Conservation (phyloP, 2,329 filamentous ascomycete species). For the Cladosporium sp. region DNA sequence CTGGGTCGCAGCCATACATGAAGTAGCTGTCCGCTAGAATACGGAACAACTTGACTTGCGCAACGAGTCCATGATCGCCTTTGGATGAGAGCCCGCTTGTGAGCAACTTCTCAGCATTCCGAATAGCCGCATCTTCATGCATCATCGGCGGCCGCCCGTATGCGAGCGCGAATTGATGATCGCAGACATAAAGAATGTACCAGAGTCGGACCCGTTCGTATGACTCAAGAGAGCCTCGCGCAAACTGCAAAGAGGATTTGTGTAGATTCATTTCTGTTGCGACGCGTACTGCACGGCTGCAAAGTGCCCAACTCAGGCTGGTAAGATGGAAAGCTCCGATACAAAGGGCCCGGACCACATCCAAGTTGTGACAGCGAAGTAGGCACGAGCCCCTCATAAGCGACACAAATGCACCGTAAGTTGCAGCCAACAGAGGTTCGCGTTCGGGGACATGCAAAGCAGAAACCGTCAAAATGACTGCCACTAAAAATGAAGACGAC, state of each 20-base stretch:
- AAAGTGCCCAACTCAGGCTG: constrained; percentile 45
- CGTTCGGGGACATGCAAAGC: constrained; percentile 1
- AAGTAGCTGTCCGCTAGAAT: constrained; percentile 8
- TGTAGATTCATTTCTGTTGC: constrained; percentile 46
- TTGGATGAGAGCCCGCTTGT: neutral
- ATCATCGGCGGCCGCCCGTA: constrained; percentile 46
- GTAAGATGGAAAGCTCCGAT: constrained; percentile 46
- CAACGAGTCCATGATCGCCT: constrained; percentile 6
- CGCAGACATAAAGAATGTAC: constrained; percentile 41
- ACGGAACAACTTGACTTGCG: constrained; percentile 9
- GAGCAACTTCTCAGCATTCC: constrained; percentile 37
- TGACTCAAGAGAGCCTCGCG: constrained; percentile 38
- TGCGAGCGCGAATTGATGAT: constrained; percentile 46
- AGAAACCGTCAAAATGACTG: neutral
- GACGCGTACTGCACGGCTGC: constrained; percentile 43
- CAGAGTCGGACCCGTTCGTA: constrained; percentile 43
- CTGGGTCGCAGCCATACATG: constrained; percentile 9
- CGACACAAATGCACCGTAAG: constrained; percentile 4
- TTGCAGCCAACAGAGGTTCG: neutral
- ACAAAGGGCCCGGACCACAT: constrained; percentile 39
- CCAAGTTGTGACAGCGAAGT: constrained; percentile 1
- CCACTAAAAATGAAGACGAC: neutral
- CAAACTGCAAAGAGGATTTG: constrained; percentile 37
- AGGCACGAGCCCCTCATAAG: constrained; percentile 8
- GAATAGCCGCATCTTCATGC: constrained; percentile 42